Base-by-base conservation (phyloP, 208 protist genomes). In the Leishmania major region DNA sequence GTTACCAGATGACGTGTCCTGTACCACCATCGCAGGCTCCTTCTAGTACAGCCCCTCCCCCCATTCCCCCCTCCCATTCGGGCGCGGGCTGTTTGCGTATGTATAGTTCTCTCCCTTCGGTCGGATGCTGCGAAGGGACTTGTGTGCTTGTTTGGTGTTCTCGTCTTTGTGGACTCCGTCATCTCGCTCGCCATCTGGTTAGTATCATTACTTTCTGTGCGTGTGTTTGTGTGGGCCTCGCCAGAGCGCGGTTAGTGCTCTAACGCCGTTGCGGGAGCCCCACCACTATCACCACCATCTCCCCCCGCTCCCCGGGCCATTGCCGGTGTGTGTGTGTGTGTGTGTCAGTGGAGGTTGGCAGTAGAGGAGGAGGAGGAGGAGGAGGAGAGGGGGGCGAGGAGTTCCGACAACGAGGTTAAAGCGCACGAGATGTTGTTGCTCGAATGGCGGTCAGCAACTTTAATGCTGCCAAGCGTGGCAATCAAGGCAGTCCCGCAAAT, bases 151-250 rank as follows among this genome's bases (percentile, higher is more conserved):
- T 17, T 31, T 28, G 1, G 6, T 15, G 22, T 31, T 35, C 59
- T 64, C 35, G 13, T 35, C 59, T 8, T 64, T 31, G 59, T 13
- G 10, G 59, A 10, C 28, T 35, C 28, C 28, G 28, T 31, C 59
- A 66, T 49, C 66, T 51, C 67, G n/a, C 83, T 77, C 64, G 83
- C 49, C 57, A 40, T 5, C 59, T 64, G 51, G 17, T 55, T 55
- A 2, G 10, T 13, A 6, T 55, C 51, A 17, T 64, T 64, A 28
- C 11, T 64, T 64, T 35, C 59, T 31, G 59, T 64, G 59, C 59
- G n/a, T 13, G 59, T 6, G 59, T 31, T 59, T 6, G 55, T 59
- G 55, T 59, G 55, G 6, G 55, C 25, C 22, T 25, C 55, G 55
- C 55, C 55, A 25, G 55, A 25, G 55, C 5, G 55, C 45, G 45